Percentiles rank a stretch among this genome's conserved stretches.
These are phyloP conservation scores for Camellia oleifera DNA, from an alignment of 179 eudicot genomes.

Conservation along the genomic window DNA sequence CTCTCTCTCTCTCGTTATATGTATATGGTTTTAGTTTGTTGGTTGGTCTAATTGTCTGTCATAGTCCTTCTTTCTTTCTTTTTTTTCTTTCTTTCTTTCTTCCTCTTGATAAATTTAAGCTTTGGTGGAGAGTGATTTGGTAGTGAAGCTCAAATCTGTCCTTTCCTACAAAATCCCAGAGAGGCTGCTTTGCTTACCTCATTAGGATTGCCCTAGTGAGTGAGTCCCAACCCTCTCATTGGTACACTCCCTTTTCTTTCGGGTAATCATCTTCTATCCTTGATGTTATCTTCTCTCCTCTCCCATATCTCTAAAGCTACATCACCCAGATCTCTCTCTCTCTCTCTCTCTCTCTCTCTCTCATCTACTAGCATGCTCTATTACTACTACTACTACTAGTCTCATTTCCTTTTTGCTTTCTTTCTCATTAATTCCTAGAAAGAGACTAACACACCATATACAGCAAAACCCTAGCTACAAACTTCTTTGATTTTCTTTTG, in stretches of 20 bases:
- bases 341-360: slow-evolving; percentile 4
- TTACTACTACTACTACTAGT: not conserved
- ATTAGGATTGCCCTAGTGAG: not conserved
- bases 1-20: too few species aligned
- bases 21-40: too few species aligned
- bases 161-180: too few species aligned
- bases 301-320: slow-evolving; percentile 33
- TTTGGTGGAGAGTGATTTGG: too few species aligned
- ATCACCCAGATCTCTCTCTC: slow-evolving; percentile 19
- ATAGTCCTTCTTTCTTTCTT: slow-evolving; percentile 5
- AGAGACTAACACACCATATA: slow-evolving; percentile 27
- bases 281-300: slow-evolving; percentile 15
- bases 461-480: slow-evolving; percentile 17
- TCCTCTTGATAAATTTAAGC: too few species aligned
- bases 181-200: slow-evolving; percentile 23
- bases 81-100: slow-evolving; percentile 13
- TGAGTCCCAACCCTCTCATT: not conserved
- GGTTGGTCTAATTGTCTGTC: too few species aligned
- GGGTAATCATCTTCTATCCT: slow-evolving; percentile 34
- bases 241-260: slow-evolving; percentile 32
- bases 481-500: not conserved
- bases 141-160: too few species aligned
- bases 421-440: slow-evolving; percentile 27
- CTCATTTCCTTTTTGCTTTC: slow-evolving; percentile 26
- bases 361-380: slow-evolving; percentile 12